phyloP scores from a whole-genome alignment of 2,329 filamentous ascomycete genomes.

The Calonectria naviculata region DNA sequence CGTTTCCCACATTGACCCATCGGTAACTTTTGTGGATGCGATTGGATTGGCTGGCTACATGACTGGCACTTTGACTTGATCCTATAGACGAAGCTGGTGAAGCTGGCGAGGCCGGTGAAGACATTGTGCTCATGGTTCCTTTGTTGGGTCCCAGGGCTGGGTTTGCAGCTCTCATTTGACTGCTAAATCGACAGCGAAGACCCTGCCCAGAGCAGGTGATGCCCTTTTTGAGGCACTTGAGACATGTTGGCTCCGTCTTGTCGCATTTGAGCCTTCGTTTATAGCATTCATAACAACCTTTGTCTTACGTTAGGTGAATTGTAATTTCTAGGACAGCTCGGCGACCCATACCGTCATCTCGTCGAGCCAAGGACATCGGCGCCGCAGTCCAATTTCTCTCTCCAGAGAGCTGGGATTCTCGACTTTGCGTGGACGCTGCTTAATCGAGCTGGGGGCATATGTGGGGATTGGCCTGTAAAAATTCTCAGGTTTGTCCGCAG shows the following conservation, averaged over 20 bases:
- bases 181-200: constrained; percentile 49
- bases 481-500: neutral
- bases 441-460: neutral
- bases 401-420: neutral
- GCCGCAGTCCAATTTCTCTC: neutral
- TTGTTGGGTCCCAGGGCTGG: neutral
- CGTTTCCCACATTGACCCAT: constrained; percentile 30
- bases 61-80: neutral
- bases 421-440: neutral
- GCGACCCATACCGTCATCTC: constrained; percentile 36
- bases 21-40: constrained; percentile 17
- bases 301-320: neutral
- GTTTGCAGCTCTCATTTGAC: constrained; percentile 32
- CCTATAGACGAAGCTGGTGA: neutral
- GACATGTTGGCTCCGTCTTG: constrained; percentile 50
- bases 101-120: neutral
- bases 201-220: constrained; percentile 52
- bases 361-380: constrained; percentile 41
- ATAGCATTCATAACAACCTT: constrained; percentile 53
- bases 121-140: neutral
- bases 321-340: neutral
- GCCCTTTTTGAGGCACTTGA: constrained; percentile 52
- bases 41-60: neutral
- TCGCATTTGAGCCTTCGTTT: constrained; percentile 53
- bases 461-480: neutral